Conservation (phyloP, 148 eudicot species). For the Camellia lanceoleosa region DNA sequence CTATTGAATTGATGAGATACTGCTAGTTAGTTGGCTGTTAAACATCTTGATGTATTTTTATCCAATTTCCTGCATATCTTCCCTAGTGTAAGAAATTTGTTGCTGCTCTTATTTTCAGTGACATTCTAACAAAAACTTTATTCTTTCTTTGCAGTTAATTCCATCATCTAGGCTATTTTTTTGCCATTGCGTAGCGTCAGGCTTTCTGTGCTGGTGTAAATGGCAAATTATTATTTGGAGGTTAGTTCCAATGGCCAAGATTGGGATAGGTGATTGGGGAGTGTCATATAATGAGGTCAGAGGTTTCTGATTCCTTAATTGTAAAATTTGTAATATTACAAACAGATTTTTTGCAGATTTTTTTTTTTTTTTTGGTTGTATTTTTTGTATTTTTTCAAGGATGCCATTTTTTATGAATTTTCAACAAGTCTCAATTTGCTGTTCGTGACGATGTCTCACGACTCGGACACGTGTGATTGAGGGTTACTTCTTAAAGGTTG, state of each 20-base stretch:
- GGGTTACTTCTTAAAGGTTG: not conserved
- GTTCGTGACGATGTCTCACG: not conserved
- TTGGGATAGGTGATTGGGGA: not conserved
- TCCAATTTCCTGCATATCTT: not conserved
- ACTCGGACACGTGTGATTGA: not conserved
- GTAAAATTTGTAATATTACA: conserved; percentile 23
- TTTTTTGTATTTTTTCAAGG: not conserved
- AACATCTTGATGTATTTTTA: not conserved
- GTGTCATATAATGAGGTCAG: conserved; percentile 4
- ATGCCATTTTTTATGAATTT: not conserved
- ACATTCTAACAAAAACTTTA: not conserved
- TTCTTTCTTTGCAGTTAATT: not conserved
- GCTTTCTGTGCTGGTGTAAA: conserved; percentile 14
- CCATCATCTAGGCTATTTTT: not conserved
- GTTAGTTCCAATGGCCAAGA: conserved; percentile 5
- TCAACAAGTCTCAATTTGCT: not conserved
- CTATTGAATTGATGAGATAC: conserved; percentile 1
- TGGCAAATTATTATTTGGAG: not conserved
- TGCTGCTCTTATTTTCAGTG: not conserved
- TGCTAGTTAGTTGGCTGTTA: not conserved
- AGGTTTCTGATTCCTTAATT: conserved; percentile 10
- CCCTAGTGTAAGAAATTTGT: not conserved
- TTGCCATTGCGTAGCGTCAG: not conserved
- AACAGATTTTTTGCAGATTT: not conserved
- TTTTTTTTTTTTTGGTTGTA: too few relatives aligned